Evolutionary conservation across 306 rosid species (phyloP).

Genomic region (Rosa rugosa): DNA sequence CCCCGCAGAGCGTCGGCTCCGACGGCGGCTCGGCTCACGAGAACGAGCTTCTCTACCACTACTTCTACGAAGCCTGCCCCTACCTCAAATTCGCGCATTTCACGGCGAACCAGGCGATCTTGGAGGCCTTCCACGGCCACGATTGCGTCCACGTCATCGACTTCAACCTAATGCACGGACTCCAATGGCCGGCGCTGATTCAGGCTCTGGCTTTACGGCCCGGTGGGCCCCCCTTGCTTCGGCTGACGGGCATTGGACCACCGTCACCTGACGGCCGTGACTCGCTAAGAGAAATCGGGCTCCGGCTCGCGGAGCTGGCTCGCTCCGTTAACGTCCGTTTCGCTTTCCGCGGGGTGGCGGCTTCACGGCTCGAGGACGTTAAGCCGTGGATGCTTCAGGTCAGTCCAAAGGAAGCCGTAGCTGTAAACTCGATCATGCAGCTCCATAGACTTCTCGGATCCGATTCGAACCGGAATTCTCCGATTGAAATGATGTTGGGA

Average conservation of each 20-base stretch:
- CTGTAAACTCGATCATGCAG: slow-evolving; percentile 82
- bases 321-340: slow-evolving; percentile 79
- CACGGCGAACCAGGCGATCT: slow-evolving; percentile 88
- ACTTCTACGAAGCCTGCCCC: slow-evolving; percentile 85
- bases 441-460: slow-evolving; percentile 75
- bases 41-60: slow-evolving; percentile 66
- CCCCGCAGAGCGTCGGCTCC: slow-evolving; percentile 16
- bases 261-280: slow-evolving; percentile 91
- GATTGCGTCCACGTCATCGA: slow-evolving; percentile 90
- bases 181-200: slow-evolving; percentile 90
- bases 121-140: slow-evolving; percentile 81
- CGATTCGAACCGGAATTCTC: slow-evolving; percentile 26
- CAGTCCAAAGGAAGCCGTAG: slow-evolving; percentile 67
- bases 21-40: slow-evolving; percentile 38
- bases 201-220: slow-evolving; percentile 87
- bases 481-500: slow-evolving; percentile 44
- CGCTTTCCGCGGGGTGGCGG: slow-evolving; percentile 89
- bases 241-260: slow-evolving; percentile 91
- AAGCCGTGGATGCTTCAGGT: slow-evolving; percentile 93
- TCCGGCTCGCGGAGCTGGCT: slow-evolving; percentile 77
- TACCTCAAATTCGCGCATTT: slow-evolving; percentile 92
- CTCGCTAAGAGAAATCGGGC: slow-evolving; percentile 70
- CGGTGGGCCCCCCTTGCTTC: slow-evolving; percentile 74
- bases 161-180: slow-evolving; percentile 85
- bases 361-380: slow-evolving; percentile 75